Evolutionary conservation across 2,329 filamentous ascomycete species (phyloP), one percentile per base, ranked within the genome.

Genomic region (Aspergillus quadrilineatus): DNA sequence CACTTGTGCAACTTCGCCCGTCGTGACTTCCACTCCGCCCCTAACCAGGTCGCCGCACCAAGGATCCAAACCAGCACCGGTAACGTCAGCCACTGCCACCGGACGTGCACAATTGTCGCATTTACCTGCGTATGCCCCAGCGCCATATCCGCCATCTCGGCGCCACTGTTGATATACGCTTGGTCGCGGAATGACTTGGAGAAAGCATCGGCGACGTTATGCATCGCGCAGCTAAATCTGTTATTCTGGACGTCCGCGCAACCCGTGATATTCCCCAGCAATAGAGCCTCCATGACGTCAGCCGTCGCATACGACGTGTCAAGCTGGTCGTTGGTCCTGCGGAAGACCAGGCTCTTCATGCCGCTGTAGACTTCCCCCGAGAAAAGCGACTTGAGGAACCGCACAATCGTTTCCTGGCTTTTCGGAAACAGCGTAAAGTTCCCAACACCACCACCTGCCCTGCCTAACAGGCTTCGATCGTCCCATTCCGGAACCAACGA

Each of bases 1-100:
- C 46, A 50, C 15, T 8, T 39, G 30, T 5, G 30, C 7, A 28
- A n/a, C n/a, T n/a, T n/a, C 22, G 29, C 29, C 28, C 9, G 29
- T 37, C 34, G 28, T 9, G 29, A 53, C 50, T 60, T 60, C 50
- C 55, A 59, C 32, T 49, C 28, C 3, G 55, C 54, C 3, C 57
- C 61, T 2, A 53, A 12, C 36, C 55, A 17, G 1, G 47, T 50
- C n/a, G 22, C 36, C 12, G 45, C 44, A 2, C 53, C 57, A 15
- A 63, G 14, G 5, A 59, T 10, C 61, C 61, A 62, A 7, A 62
- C 61, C 26, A 62, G 4, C 0, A 26, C 39, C 22, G 60, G 60
- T 22, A 62, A 46, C 2, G 39, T 10, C 15, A 63, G 50, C 57
- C 56, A 62, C 32, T 50, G 45, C 61, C 59, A 63, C 26, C 46